phyloP scores from a whole-genome alignment of 352 stramenopile genomes.

The Plasmopara halstedii region DNA sequence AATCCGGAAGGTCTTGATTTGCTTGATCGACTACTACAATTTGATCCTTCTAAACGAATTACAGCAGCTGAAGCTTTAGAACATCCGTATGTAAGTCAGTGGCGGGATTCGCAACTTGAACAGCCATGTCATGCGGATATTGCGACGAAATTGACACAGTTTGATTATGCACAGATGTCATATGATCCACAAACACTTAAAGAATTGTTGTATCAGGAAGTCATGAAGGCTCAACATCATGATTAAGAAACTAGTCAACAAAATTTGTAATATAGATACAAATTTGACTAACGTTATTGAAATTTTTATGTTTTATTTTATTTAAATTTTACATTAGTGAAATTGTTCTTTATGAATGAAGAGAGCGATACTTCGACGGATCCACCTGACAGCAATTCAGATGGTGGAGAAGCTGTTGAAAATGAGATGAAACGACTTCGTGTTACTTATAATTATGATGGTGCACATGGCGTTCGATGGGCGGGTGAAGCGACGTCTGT shows the following conservation, averaged over 20 bases:
- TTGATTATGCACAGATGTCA: constrained; percentile 67
- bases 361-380: constrained; percentile 20
- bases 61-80: constrained; percentile 74
- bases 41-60: constrained; percentile 83
- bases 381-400: constrained; percentile 8
- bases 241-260: no score
- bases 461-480: constrained; percentile 21
- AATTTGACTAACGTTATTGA: no score
- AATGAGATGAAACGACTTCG: constrained; percentile 69
- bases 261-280: no score
- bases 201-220: constrained; percentile 72
- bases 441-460: constrained; percentile 55
- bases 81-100: constrained; percentile 86
- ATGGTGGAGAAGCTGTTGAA: constrained; percentile 41
- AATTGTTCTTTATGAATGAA: no score
- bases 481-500: constrained; percentile 17
- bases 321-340: no score
- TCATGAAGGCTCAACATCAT: constrained; percentile 61
- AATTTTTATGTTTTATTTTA: no score
- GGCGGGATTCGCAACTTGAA: constrained; percentile 61
- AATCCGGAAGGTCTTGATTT: constrained; percentile 84
- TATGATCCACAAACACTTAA: constrained; percentile 71
- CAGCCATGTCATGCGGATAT: constrained; percentile 44
- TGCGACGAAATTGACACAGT: constrained; percentile 47
- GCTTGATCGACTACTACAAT: constrained; percentile 81